Evolutionary conservation across 169 alveolate species (phyloP), one percentile per base, ranked within the genome.

Genomic region (Plasmodium reichenowi): DNA sequence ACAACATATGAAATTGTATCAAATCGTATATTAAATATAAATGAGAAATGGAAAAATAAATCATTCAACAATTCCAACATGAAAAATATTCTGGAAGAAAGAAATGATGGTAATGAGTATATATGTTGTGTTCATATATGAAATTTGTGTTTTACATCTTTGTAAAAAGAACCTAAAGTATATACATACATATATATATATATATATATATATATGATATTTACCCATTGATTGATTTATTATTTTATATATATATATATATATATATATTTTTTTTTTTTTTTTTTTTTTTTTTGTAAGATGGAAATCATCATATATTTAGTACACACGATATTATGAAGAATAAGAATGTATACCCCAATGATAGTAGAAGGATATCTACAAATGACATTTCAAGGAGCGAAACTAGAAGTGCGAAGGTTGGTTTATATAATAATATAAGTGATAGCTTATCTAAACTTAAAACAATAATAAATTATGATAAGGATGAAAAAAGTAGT

Each of bases 381-480:
- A 26, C 32, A 60, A 6, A 5, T 47, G 75, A 75, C 22, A 60
- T 63, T 29, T 62, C 62, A 62, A 59, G 68, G 12, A 78, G 2
- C 12, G 32, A 47, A 13, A 7, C 70, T 22, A 78, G 67, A 38
- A 78, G 59, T 45, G 62, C 50, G 8, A 67, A 70, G 22, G 29
- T 66, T 26, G 67, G 67, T 45, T 50, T 63, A 7, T 78, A 78
- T 17, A 66, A 59, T 22, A 78, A 67, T 76, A 78, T 78, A 66
- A 78, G 59, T 70, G 89, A 78, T 58, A 78, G 72, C 5, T 45
- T 78, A n/a, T 78, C 76, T 5, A 78, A 78, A 66, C 67, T 78
- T 48, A 78, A 78, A 78, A 78, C 89, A 32, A 78, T 78, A 17
- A 78, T 78, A 66, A 78, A 78, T 26, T 67, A 64, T 78, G 62